Evolutionary conservation across 2,329 filamentous ascomycete species (phyloP), one percentile per base, ranked within the genome.

Genomic region (Verticillium albo-atrum): DNA sequence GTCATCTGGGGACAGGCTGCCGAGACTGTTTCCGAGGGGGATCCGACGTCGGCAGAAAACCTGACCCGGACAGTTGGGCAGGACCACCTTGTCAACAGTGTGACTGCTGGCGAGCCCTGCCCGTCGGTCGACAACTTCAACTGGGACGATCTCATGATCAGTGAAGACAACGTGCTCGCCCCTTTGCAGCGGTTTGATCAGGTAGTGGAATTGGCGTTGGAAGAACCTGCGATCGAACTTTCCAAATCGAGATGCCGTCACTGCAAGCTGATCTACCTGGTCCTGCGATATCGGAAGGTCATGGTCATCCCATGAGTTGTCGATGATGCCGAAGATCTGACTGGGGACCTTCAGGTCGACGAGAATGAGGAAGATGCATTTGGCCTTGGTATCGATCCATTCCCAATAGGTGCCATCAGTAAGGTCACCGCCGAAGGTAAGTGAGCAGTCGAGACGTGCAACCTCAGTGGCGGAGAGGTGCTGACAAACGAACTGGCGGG

Each of bases 391-490:
- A 54, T 89, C 75, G 60, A 92, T 91, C 87, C 89, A 91, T 69
- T 92, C 89, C 78, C 89, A 87, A 70, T 92, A 92, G 1, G 89
- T 91, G 63, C 88, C 84, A 70, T 91, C 86, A 4, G 89, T 91
- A 59, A 84, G 72, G 58, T 84, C 85, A 66, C 87, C 86, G 30
- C 89, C 89, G 70, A 91, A 91, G 14, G 79, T 83, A 54, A 91
- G 76, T 9, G 85, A 84, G 47, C 77, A 77, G 67, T 89, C 82
- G 54, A 93, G 75, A 58, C 83, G 83, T 58, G 82, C 78, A 64
- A 85, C 79, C 71, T 90, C 88, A 62, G 85, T 80, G 47, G 84
- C 82, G 54, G 83, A 77, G 50, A 92, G 78, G 60, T 89, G 83
- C 47, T 84, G 84, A 56, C 82, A 80, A 62, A 92, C 84, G 68